Percentiles rank a stretch among this genome's conserved stretches.
Evolutionary conservation across 192 early-diverging fungal genomes (phyloP).

Genomic region (Umbelopsis sp.): DNA sequence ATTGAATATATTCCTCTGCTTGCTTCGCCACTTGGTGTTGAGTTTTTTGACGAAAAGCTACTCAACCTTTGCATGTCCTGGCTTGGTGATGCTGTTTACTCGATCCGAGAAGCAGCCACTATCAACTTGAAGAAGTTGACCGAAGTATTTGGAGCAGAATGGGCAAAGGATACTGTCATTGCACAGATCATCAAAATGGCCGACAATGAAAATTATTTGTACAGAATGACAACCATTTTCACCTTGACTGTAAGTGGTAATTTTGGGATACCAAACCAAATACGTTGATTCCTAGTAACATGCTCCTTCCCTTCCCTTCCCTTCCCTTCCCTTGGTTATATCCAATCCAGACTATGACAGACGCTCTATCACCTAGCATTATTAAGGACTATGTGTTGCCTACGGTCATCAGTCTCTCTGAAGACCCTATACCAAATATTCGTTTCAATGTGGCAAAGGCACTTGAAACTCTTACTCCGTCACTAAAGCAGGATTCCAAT

Average conservation of each 20-base stretch:
- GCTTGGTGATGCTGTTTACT: conserved; percentile 96
- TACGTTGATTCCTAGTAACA: too few relatives aligned
- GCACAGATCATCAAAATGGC: conserved; percentile 93
- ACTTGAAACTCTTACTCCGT: conserved; percentile 80
- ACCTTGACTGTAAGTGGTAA: conserved; percentile 74
- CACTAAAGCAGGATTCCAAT: conserved; percentile 67
- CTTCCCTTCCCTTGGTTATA: too few relatives aligned
- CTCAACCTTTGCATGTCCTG: conserved; percentile 95
- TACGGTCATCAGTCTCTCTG: conserved; percentile 77
- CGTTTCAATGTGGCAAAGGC: conserved; percentile 99
- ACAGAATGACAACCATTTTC: conserved; percentile 98
- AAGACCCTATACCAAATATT: conserved; percentile 98
- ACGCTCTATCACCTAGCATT: conserved; percentile 84
- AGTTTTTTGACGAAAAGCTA: conserved; percentile 98
- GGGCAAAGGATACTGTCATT: conserved; percentile 93
- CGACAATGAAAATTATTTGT: conserved; percentile 89
- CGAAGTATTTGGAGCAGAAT: conserved; percentile 98
- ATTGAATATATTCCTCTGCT: conserved; percentile 99
- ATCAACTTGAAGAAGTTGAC: conserved; percentile 93
- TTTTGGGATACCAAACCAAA: too few relatives aligned
- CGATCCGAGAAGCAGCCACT: conserved; percentile 97
- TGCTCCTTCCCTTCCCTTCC: background rate
- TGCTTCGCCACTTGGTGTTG: conserved; percentile 91
- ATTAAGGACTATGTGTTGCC: conserved; percentile 90
- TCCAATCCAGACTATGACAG: conserved; percentile 74